Conservation (phyloP, 352 stramenopile genomes). For the Pythium sp. region DNA sequence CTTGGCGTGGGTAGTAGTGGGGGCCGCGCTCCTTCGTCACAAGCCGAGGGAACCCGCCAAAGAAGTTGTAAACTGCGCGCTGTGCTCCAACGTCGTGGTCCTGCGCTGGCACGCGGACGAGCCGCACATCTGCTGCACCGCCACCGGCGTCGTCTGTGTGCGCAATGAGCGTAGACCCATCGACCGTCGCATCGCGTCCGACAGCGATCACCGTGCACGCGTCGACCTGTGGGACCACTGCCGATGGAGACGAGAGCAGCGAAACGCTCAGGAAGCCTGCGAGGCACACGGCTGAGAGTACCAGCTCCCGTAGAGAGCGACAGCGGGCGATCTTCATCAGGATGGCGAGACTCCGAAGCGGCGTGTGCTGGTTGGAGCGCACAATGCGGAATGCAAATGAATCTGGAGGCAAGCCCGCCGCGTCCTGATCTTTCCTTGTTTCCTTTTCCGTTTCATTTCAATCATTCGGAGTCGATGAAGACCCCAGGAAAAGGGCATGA, state of each 20-base stretch:
- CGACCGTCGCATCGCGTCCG: slow-evolving; percentile 49
- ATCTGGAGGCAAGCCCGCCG: neutral
- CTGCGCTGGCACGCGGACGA: slow-evolving; percentile 77
- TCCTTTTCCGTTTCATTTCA: neutral
- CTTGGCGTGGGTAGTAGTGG: slow-evolving; percentile 31
- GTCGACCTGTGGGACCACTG: slow-evolving; percentile 12
- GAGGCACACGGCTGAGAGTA: neutral
- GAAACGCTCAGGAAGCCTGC: neutral
- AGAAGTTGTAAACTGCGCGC: slow-evolving; percentile 46
- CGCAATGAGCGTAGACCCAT: slow-evolving; percentile 72
- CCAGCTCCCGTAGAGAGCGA: neutral
- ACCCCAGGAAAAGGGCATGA: slow-evolving; percentile 3
- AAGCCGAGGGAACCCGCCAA: slow-evolving; percentile 46
- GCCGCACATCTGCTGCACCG: slow-evolving; percentile 70
- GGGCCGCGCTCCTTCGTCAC: slow-evolving; percentile 56
- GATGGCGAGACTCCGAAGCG: no score
- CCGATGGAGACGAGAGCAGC: neutral
- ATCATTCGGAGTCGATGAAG: no score
- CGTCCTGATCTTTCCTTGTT: neutral
- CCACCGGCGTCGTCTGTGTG: slow-evolving; percentile 64
- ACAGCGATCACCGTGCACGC: slow-evolving; percentile 82
- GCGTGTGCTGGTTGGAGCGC: neutral
- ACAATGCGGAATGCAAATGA: slow-evolving; percentile 8
- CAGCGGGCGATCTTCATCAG: neutral
- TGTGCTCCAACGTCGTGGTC: slow-evolving; percentile 32